Conservation (phyloP, 2,329 filamentous ascomycete species). For the Coniochaeta ligniaria region DNA sequence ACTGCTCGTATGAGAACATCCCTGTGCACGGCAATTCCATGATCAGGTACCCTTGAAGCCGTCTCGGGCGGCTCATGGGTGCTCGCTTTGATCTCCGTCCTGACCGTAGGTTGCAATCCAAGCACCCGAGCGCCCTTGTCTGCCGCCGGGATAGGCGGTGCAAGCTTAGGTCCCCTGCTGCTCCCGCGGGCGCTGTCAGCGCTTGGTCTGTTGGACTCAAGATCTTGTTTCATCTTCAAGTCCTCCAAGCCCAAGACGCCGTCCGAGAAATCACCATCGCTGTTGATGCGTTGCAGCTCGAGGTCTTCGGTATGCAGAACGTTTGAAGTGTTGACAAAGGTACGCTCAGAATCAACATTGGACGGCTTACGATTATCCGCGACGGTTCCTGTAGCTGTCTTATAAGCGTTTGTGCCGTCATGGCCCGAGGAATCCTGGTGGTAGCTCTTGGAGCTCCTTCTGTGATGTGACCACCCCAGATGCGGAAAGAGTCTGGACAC, state of each 20-base stretch:
- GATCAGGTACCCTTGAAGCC: neutral
- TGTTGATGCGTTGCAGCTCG: conserved; percentile 1
- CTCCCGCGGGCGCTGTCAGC: neutral
- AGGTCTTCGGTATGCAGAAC: neutral
- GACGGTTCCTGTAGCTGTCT: neutral
- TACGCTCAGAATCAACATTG: neutral
- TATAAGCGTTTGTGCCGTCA: conserved; percentile 2
- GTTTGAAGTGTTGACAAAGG: neutral
- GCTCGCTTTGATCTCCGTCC: neutral
- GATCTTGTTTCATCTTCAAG: neutral
- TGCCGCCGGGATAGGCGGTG: neutral
- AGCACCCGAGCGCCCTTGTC: neutral
- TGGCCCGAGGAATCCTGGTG: conserved; percentile 9
- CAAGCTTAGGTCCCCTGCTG: neutral
- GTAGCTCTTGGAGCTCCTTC: conserved; percentile 6
- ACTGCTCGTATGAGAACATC: conserved; percentile 2
- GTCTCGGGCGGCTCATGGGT: neutral
- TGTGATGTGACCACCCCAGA: conserved; percentile 5
- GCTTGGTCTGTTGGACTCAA: neutral
- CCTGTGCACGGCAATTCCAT: neutral
- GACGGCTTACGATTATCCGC: neutral
- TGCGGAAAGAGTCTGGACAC: conserved; percentile 8
- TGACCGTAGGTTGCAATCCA: neutral
- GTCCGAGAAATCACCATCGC: neutral
- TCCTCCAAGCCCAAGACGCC: neutral